phyloP scores from a whole-genome alignment of 176 grass and related monocot genomes.

The Poa annua region DNA sequence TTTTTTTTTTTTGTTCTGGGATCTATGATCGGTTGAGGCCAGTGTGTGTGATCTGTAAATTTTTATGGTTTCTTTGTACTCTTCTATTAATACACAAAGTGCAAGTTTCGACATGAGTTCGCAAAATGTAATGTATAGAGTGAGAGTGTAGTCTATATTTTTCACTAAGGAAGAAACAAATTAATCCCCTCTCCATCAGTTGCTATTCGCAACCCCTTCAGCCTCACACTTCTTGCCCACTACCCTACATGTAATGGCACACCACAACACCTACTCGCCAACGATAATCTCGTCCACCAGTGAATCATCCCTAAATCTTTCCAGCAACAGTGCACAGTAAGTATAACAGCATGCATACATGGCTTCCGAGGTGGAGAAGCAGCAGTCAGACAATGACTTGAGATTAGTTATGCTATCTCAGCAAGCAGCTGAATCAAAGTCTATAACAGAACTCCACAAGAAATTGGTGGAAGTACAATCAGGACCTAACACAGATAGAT shows the following conservation, averaged over 20 bases:
- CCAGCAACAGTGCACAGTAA: neutral
- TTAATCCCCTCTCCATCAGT: neutral
- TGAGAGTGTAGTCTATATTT: neutral
- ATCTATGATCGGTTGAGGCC: neutral
- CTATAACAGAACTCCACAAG: too few species aligned
- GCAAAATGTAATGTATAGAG: neutral
- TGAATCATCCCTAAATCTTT: neutral
- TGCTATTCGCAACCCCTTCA: neutral
- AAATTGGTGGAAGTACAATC: neutral
- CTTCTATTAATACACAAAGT: neutral
- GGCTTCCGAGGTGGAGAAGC: neutral
- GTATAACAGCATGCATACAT: neutral
- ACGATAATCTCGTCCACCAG: neutral
- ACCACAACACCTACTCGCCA: neutral
- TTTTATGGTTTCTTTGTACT: neutral
- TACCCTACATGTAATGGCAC: neutral
- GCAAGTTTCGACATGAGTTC: neutral
- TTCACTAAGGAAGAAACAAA: neutral
- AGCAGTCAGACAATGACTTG: neutral
- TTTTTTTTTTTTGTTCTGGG: slow-evolving; percentile 5
- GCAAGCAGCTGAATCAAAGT: too few species aligned
- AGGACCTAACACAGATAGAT: neutral
- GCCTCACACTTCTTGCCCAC: neutral
- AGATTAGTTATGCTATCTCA: neutral
- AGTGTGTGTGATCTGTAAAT: neutral